Percentiles rank a stretch among this genome's conserved stretches.
phyloP scores from a whole-genome alignment of 768 basidiomycete species.

The Symmetrospora coprosmae region DNA sequence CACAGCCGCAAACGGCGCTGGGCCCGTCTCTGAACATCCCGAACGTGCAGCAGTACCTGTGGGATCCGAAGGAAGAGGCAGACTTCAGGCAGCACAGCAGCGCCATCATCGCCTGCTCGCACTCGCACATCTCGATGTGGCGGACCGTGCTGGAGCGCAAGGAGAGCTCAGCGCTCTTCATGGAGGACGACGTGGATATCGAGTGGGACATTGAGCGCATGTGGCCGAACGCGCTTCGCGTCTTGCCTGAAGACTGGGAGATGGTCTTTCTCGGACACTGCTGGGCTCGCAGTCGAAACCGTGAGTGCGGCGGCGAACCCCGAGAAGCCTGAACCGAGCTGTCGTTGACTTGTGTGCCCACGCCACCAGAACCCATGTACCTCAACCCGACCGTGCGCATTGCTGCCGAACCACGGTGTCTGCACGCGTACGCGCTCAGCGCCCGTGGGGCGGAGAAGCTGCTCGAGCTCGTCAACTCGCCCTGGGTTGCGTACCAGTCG shows the following conservation, averaged over 20 bases:
- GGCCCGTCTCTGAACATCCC: too few species aligned
- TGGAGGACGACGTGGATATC: constrained; percentile 32
- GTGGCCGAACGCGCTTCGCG: constrained; percentile 27
- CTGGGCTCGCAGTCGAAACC: constrained; percentile 26
- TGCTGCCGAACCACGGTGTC: constrained; percentile 26
- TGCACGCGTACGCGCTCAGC: constrained; percentile 30
- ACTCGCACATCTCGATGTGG: constrained; percentile 26
- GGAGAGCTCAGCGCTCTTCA: constrained; percentile 25
- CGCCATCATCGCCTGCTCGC: constrained; percentile 28
- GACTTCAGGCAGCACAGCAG: constrained; percentile 25
- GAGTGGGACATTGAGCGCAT: constrained; percentile 31
- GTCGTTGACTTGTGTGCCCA: too few species aligned
- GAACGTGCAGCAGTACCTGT: too few species aligned
- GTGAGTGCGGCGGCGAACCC: too few species aligned
- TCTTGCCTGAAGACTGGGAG: constrained; percentile 24
- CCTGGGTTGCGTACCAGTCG: constrained; percentile 30
- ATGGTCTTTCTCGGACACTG: constrained; percentile 27
- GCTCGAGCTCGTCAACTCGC: constrained; percentile 25
- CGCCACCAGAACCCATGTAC: constrained; percentile 26
- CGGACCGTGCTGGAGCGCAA: constrained; percentile 24
- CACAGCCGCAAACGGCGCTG: too few species aligned
- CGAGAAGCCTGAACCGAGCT: background rate
- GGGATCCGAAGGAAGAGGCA: constrained; percentile 25
- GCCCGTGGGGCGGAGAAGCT: background rate
- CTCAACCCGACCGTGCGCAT: constrained; percentile 28